These are phyloP conservation scores for Komagataella phaffii DNA, from an alignment of 805 yeast genomes.

Conservation along the genomic window DNA sequence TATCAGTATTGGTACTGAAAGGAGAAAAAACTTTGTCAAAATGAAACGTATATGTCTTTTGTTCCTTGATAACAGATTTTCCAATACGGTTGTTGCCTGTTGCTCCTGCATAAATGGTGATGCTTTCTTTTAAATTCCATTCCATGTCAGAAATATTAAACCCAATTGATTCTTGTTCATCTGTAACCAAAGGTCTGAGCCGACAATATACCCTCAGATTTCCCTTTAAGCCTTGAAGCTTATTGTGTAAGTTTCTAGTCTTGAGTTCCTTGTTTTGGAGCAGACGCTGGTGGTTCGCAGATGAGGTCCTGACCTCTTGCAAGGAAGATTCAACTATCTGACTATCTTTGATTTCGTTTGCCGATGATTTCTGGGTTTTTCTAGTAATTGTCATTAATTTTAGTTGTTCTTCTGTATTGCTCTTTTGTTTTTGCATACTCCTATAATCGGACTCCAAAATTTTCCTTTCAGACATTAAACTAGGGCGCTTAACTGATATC, in stretches of 20 bases:
- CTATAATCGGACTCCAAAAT: not conserved
- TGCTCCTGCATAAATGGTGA: conserved; percentile 13
- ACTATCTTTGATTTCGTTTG: not conserved
- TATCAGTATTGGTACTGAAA: conserved; percentile 36
- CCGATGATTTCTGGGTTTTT: not conserved
- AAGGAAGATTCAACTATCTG: not conserved
- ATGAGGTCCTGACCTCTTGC: not conserved
- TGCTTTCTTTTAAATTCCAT: conserved; percentile 9
- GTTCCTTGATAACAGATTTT: not conserved
- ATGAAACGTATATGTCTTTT: conserved; percentile 28
- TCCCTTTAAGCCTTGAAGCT: conserved; percentile 78
- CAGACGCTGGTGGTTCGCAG: not conserved
- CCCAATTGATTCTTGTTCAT: conserved; percentile 18
- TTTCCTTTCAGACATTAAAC: not conserved
- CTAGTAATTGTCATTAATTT: no score
- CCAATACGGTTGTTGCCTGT: not conserved
- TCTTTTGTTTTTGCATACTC: not conserved
- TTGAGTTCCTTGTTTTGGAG: conserved; percentile 28
- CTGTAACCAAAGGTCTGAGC: conserved; percentile 43
- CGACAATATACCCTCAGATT: conserved; percentile 88
- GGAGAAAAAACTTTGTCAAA: conserved; percentile 72
- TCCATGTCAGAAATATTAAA: not conserved
- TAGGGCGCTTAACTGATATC: not conserved
- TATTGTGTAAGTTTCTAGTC: conserved; percentile 57
- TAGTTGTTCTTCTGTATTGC: not conserved